Base-by-base conservation (phyloP, 345 rosid genomes). In the Populus simonii region DNA sequence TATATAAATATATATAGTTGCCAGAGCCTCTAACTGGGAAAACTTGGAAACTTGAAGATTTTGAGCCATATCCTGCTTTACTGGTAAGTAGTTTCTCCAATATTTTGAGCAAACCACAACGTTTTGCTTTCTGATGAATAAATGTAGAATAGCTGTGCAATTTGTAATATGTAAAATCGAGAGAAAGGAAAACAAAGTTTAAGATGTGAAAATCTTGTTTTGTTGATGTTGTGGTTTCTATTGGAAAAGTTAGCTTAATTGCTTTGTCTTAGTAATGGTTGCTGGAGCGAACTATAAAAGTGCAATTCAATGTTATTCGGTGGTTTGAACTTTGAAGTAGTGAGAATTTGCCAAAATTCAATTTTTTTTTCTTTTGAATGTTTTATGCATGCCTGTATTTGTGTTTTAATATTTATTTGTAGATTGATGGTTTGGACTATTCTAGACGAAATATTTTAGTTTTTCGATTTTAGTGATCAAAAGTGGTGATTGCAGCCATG, bases 1-100 rank as follows among this genome's bases (percentile, higher is more conserved):
- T 23, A 77, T 39, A n/a, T 36, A 12, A 38, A 4, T 10, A n/a
- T 72, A 1, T 75, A 23, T 74, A 94, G 95, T 87, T 93, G 71
- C 84, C 86, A 36, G 96, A 93, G 90, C 96, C 97, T 29, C 87
- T 93, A 17, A 89, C 98, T 39, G 98, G 98, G 77, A 93, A 87
- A 75, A 18, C 76, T 35, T 93, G 98, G 96, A 89, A 75, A 29
- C 85, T 94, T 71, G 94, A 89, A 68, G 98, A 93, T 89, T 91
- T 92, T 80, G 97, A 93, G 70, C 39, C 92, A n/a, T 84, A 92
- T 62, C 97, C 99, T 22, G 91, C 92, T 80, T 82, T 93, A 66
- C 79, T 93, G 84, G 98, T 93, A 78, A 86, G 74, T 72, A 23
- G n/a, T 66, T 66, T 66, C 68, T 31, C 22, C 39, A 59, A n/a